Evolutionary conservation across 2,329 filamentous ascomycete genomes (phyloP).

Genomic region (Cadophora sp.): DNA sequence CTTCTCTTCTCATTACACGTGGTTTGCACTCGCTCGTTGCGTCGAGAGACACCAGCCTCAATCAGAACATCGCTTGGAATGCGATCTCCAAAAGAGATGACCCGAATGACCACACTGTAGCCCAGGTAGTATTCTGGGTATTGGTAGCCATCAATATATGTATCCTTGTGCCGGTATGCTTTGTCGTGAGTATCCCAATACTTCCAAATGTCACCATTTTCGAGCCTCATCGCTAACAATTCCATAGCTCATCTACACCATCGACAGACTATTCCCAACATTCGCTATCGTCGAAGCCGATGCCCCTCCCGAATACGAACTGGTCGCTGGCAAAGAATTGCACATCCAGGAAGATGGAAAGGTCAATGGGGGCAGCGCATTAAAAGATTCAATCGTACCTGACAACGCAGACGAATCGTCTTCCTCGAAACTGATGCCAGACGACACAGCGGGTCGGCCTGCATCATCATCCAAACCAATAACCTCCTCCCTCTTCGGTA

Average conservation of each 20-base stretch:
- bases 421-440: conserved; percentile 7
- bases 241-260: conserved; percentile 9
- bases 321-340: background rate
- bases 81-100: background rate
- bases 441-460: conserved; percentile 6
- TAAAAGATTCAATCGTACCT: background rate
- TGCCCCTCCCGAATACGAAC: conserved; percentile 15
- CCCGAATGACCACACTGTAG: background rate
- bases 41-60: background rate
- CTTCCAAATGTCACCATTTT: background rate
- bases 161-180: background rate
- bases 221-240: background rate
- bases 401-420: conserved; percentile 3
- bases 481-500: background rate
- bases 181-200: background rate
- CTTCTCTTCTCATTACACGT: conserved; percentile 12
- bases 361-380: background rate
- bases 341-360: background rate
- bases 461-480: conserved; percentile 1
- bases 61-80: background rate
- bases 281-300: conserved; percentile 16
- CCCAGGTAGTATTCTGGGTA: background rate
- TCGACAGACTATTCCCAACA: conserved; percentile 3
- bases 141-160: background rate
- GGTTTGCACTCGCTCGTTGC: conserved; percentile 13